Percentiles rank a stretch among this genome's conserved stretches.
Conservation (phyloP, 305 asterid genomes). For the Fraxinus nigra region DNA sequence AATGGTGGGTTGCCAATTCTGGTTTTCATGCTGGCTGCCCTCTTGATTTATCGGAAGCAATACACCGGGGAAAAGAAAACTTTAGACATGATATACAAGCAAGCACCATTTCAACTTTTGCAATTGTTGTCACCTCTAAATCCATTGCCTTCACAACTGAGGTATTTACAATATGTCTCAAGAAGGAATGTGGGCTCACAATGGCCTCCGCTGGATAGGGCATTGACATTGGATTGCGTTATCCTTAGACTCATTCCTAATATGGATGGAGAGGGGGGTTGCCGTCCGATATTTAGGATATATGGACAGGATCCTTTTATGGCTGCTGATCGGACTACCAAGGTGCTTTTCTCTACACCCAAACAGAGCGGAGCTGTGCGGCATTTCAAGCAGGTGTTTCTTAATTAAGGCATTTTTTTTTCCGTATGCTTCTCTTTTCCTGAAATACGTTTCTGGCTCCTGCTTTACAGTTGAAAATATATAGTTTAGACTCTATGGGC, state of each 20-base stretch:
- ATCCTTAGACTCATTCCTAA: conserved; percentile 49
- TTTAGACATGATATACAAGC: conserved; percentile 57
- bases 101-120: conserved; percentile 51
- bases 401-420: background rate
- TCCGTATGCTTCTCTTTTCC: background rate
- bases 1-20: conserved; percentile 44
- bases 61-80: conserved; percentile 55
- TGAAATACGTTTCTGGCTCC: background rate
- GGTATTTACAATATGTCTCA: conserved; percentile 67
- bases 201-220: conserved; percentile 59
- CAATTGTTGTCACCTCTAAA: conserved; percentile 44
- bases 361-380: conserved; percentile 33
- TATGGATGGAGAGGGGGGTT: conserved; percentile 52
- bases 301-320: conserved; percentile 55
- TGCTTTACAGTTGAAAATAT: background rate
- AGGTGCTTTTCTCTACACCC: conserved; percentile 49
- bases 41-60: conserved; percentile 46
- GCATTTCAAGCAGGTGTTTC: conserved; percentile 51
- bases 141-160: conserved; percentile 71
- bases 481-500: background rate
- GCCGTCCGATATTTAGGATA: conserved; percentile 56
- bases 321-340: conserved; percentile 50
- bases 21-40: conserved; percentile 57
- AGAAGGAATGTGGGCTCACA: conserved; percentile 52
- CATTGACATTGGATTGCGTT: conserved; percentile 51